phyloP scores from a whole-genome alignment of 805 yeast species.

The Candida wancherniae region DNA sequence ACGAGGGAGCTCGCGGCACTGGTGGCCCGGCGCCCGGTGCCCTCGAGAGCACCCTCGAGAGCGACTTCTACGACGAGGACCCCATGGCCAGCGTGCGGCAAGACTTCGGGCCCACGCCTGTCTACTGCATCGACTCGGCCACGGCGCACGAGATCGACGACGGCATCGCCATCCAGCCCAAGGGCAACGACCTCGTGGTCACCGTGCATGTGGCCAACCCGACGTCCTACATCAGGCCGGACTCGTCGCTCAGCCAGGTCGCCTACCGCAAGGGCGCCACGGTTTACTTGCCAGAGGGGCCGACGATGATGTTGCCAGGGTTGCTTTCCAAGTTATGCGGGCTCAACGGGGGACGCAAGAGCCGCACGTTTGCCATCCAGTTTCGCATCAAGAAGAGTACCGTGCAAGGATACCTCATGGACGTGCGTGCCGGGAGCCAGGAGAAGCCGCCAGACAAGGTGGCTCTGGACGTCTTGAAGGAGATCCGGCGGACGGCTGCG shows the following conservation, averaged over 20 bases:
- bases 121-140: slow-evolving; percentile 79
- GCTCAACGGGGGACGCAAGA: slow-evolving; percentile 38
- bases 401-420: slow-evolving; percentile 18
- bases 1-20: too few relatives aligned
- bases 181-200: slow-evolving; percentile 33
- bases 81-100: slow-evolving; percentile 29
- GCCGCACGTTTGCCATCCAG: slow-evolving; percentile 42
- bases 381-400: slow-evolving; percentile 19
- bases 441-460: slow-evolving; percentile 3
- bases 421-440: background rate
- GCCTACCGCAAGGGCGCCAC: slow-evolving; percentile 65
- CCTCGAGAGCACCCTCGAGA: too few relatives aligned
- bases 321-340: slow-evolving; percentile 48
- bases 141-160: slow-evolving; percentile 91
- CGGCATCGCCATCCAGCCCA: slow-evolving; percentile 62
- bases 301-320: slow-evolving; percentile 67
- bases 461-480: slow-evolving; percentile 14
- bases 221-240: slow-evolving; percentile 51
- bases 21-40: too few relatives aligned
- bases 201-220: slow-evolving; percentile 88
- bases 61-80: slow-evolving; percentile 23
- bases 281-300: slow-evolving; percentile 64
- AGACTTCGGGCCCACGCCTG: slow-evolving; percentile 43
- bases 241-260: slow-evolving; percentile 40
- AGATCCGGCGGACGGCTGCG: slow-evolving; percentile 13